Evolutionary conservation across 805 yeast species (phyloP), one percentile per base, ranked within the genome.

Genomic region (Cyberlindnera misumaiensis): DNA sequence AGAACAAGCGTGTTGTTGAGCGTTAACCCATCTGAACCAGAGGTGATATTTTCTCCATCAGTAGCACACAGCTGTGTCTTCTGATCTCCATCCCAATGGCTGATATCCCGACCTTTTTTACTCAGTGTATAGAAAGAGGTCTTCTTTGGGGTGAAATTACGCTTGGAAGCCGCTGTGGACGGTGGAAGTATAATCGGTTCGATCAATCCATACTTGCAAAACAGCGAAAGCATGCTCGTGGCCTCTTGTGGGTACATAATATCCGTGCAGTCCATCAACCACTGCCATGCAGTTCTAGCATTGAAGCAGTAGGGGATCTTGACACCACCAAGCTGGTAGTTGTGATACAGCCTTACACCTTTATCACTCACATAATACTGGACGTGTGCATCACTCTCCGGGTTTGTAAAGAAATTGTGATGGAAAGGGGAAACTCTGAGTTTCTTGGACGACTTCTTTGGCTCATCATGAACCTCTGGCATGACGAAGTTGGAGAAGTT

Each of bases 181-280:
- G 72, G 68, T 4, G 59, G 42, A 1, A 55, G 41, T 3, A 57
- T 45, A 5, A 75, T 64, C 0, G 78, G 73, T 14, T 60, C 59
- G 17, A 82, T 65, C 6, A 80, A 55, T 0, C 69, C 70, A 30
- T 63, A 49, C 34, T 65, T 68, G 28, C 73, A 45, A 41, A 83
- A 70, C 11, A 75, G 52, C 4, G 68, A 64, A 1, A 80, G 75
- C 11, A 82, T 59, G 16, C 70, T 70, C 0, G 64, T 52, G 0
- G 86, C 82, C 42, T 77, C 84, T 11, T 63, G 61, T 0, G 60
- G 53, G 36, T 68, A 68, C 47, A 78, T 56, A 1, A 80, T 65
- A 51, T 85, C 93, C 1, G 96, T 83, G 53, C 96, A 88, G 46
- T 90, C 97, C 75, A 82, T 70, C 6, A 90, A 52, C 95, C 96